Evolutionary conservation across 352 stramenopile genomes (phyloP).

Genomic region (Pythium vanterpoolii): DNA sequence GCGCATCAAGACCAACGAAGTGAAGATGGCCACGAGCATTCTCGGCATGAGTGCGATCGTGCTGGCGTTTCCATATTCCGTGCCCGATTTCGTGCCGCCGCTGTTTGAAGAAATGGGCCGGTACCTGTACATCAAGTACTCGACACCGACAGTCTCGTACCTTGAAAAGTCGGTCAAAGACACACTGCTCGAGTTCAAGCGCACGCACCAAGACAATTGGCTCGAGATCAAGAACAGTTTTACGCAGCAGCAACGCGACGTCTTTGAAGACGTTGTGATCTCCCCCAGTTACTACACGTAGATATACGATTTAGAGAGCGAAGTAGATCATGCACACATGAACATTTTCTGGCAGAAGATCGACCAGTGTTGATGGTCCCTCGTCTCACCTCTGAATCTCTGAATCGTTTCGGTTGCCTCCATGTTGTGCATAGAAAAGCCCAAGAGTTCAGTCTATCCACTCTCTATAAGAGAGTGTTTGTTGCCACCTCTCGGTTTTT

Average conservation of each 20-base stretch:
- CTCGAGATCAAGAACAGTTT: slow-evolving; percentile 67
- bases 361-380: background rate
- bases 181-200: slow-evolving; percentile 80
- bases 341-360: background rate
- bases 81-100: slow-evolving; percentile 60
- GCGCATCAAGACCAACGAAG: slow-evolving; percentile 44
- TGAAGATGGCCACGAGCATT: slow-evolving; percentile 58
- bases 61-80: slow-evolving; percentile 72
- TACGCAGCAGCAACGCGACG: slow-evolving; percentile 53
- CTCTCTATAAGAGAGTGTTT: background rate
- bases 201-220: slow-evolving; percentile 84
- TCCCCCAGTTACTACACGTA: slow-evolving; percentile 74
- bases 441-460: background rate
- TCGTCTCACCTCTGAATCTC: background rate
- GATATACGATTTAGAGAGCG: background rate
- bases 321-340: background rate
- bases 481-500: background rate
- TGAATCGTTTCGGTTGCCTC: background rate
- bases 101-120: slow-evolving; percentile 71
- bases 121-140: slow-evolving; percentile 66
- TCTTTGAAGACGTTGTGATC: slow-evolving; percentile 76
- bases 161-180: slow-evolving; percentile 74
- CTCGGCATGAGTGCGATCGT: slow-evolving; percentile 68
- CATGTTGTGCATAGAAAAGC: background rate
- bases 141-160: slow-evolving; percentile 55